phyloP scores from a whole-genome alignment of 1,139 yeast genomes.

The Suhomyces maxii region DNA sequence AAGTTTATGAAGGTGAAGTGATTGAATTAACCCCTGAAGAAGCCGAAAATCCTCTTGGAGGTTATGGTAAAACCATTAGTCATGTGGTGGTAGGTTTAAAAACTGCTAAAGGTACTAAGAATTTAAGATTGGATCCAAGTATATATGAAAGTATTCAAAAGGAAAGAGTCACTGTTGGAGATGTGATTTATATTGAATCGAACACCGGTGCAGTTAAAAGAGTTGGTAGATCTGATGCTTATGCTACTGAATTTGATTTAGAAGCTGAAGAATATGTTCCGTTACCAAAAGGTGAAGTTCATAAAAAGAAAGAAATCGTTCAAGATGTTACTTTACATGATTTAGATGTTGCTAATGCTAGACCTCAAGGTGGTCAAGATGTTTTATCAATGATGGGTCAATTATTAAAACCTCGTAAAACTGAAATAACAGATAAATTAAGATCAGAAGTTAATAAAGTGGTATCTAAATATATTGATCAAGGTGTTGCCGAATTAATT shows the following conservation, averaged over 20 bases:
- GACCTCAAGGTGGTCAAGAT: slow-evolving; percentile 99
- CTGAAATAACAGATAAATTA: slow-evolving; percentile 97
- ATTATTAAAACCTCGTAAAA: slow-evolving; percentile 89
- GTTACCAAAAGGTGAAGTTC: slow-evolving; percentile 97
- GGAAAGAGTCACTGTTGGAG: slow-evolving; percentile 93
- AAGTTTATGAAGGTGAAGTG: slow-evolving; percentile 98
- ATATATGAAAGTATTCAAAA: slow-evolving; percentile 95
- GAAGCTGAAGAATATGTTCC: slow-evolving; percentile 99
- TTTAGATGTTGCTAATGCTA: slow-evolving; percentile 91
- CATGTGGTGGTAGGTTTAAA: slow-evolving; percentile 94
- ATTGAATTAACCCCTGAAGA: slow-evolving; percentile 96
- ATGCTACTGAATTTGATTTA: slow-evolving; percentile 95
- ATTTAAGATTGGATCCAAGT: slow-evolving; percentile 87
- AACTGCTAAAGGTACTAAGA: slow-evolving; percentile 95
- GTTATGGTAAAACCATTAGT: slow-evolving; percentile 93
- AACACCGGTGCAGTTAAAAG: slow-evolving; percentile 97
- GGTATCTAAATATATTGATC: slow-evolving; percentile 93
- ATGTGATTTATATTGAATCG: slow-evolving; percentile 94
- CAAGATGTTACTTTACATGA: slow-evolving; percentile 97
- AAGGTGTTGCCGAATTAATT: slow-evolving; percentile 95
- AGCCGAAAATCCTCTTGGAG: slow-evolving; percentile 95
- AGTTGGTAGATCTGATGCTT: slow-evolving; percentile 97
- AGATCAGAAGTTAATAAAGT: slow-evolving; percentile 93
- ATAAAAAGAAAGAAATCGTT: slow-evolving; percentile 95
- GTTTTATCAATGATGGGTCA: slow-evolving; percentile 99